Conservation (phyloP, 257 asterid species). For the Salvia splendens region DNA sequence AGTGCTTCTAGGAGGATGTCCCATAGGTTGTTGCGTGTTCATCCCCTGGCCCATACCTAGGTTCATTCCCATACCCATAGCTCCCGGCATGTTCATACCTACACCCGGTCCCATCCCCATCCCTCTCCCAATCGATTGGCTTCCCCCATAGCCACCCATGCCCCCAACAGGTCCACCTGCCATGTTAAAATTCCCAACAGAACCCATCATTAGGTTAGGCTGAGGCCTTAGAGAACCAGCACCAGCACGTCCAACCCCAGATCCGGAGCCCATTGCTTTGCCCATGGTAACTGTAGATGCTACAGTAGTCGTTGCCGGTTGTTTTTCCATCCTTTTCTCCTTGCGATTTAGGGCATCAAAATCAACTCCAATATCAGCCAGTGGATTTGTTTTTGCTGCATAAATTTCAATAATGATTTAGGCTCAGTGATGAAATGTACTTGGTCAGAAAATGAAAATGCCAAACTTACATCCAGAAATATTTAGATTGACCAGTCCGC, state of each 20-base stretch:
- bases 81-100: slow-evolving; percentile 16
- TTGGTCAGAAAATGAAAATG: slow-evolving; percentile 9
- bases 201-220: slow-evolving; percentile 59
- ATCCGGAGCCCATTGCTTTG: slow-evolving; percentile 97
- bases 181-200: slow-evolving; percentile 57
- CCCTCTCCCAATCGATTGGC: slow-evolving; percentile 52
- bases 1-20: slow-evolving; percentile 63
- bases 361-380: slow-evolving; percentile 92
- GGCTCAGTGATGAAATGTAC: background rate
- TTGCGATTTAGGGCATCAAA: slow-evolving; percentile 91
- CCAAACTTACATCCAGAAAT: slow-evolving; percentile 90
- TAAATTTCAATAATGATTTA: slow-evolving; percentile 20
- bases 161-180: slow-evolving; percentile 41
- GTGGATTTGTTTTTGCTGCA: slow-evolving; percentile 92
- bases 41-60: slow-evolving; percentile 41
- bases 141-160: slow-evolving; percentile 48
- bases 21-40: slow-evolving; percentile 66
- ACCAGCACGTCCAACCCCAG: slow-evolving; percentile 91
- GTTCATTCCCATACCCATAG: slow-evolving; percentile 38
- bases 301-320: slow-evolving; percentile 59
- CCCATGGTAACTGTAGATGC: slow-evolving; percentile 86
- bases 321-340: slow-evolving; percentile 97
- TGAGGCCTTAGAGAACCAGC: slow-evolving; percentile 66
- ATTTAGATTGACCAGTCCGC: slow-evolving; percentile 89
- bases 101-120: slow-evolving; percentile 36